Conservation (phyloP, 768 basidiomycete genomes). For the Chiua virens region DNA sequence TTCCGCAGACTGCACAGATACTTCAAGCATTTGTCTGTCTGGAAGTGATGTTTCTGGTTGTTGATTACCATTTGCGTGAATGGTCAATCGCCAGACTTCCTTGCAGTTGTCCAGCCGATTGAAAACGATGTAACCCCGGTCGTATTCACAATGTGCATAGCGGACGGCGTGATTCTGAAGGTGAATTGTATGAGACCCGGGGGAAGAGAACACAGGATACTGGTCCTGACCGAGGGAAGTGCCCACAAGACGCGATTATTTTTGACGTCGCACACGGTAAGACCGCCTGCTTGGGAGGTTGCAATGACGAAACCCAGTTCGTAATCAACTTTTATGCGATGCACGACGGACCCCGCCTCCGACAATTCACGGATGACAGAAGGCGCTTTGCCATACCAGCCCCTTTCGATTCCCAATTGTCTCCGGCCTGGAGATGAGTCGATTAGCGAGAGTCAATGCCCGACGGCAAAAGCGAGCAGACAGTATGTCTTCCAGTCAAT, state of each 20-base stretch:
- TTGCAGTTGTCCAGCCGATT: conserved; percentile 56
- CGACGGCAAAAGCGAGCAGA: conserved; percentile 26
- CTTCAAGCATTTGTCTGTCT: conserved; percentile 27
- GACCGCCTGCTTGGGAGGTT: conserved; percentile 54
- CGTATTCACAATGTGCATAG: conserved; percentile 74
- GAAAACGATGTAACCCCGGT: conserved; percentile 67
- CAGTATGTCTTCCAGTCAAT: conserved; percentile 61
- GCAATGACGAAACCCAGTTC: conserved; percentile 56
- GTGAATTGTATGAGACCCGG: neutral
- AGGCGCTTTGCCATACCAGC: conserved; percentile 56
- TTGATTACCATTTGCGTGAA: conserved; percentile 30
- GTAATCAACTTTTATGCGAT: conserved; percentile 79
- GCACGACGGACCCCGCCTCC: conserved; percentile 42
- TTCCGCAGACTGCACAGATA: conserved; percentile 21
- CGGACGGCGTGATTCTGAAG: conserved; percentile 10
- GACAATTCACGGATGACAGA: conserved; percentile 39
- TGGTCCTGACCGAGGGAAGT: conserved; percentile 48
- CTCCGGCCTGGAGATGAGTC: conserved; percentile 40
- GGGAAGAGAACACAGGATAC: neutral
- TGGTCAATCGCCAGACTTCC: conserved; percentile 67
- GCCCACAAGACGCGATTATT: conserved; percentile 56
- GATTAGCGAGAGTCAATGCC: conserved; percentile 10
- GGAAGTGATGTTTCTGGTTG: conserved; percentile 32
- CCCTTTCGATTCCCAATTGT: conserved; percentile 43
- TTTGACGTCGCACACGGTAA: conserved; percentile 57